Base-by-base conservation (phyloP, 805 yeast species). In the Candida stauntonica region DNA sequence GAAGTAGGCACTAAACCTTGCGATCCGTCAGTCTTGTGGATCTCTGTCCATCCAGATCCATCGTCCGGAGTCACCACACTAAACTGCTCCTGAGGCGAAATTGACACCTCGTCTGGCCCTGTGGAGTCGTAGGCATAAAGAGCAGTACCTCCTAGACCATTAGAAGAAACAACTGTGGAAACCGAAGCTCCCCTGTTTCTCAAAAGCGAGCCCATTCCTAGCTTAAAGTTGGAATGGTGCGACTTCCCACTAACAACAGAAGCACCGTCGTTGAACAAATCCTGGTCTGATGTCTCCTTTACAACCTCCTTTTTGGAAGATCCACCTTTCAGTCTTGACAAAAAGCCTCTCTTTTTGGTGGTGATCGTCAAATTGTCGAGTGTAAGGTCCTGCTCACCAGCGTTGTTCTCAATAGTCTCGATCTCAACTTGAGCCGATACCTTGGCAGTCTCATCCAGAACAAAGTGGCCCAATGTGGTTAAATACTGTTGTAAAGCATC, bases 41-140 rank as follows among this genome's bases (percentile, higher is more conserved):
- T 77, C 48, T 66, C 62, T 2, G 95, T 83, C 99, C 99, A 91
- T 0, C 99, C 99, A 0, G 57, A 50, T 2, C 96, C 97, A 46
- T 86, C 89, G 57, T 93, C 98, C 2, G 65, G 64, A 35, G 75
- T 79, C 0, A 80, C 38, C 4, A 91, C 70, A 4, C 64, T 63
- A 29, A 89, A 62, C 1, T 58, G 52, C 21, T 84, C 94, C 9
- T 89, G 88, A 1, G 75, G 71, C 5, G 54, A 37, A 1, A 89
- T 64, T 2, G 76, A 59, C 1, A 79, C 66, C 62, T 93, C 98
- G 54, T 88, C 97, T 17, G 70, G 75, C 3, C 88, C 95, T 9
- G 73, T 69, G 51, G 81, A 88, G 14, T 40, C 28, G 29, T 54
- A 54, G 5, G 42, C 40, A 20, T 47, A 54, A 18, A 83, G 50